phyloP scores from a whole-genome alignment of 2,329 filamentous ascomycete species.

The Claviceps africana region DNA sequence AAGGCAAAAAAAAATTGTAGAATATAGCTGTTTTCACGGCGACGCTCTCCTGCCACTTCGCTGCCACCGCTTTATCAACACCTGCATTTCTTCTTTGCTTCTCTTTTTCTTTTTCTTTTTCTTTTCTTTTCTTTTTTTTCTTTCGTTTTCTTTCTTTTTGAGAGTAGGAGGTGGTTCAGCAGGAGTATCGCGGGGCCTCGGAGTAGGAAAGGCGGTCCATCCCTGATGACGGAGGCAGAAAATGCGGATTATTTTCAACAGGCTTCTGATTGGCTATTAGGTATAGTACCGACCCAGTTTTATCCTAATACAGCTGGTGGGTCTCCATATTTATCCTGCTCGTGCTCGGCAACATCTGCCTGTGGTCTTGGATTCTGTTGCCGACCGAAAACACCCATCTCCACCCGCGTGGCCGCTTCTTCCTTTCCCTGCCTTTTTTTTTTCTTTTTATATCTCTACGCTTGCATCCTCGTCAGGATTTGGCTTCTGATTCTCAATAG shows the following conservation, averaged over 20 bases:
- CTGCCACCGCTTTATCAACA: too few species aligned
- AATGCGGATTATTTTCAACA: slow-evolving; percentile 13
- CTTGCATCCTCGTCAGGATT: slow-evolving; percentile 4
- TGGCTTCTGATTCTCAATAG: slow-evolving; percentile 5
- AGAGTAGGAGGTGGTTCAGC: too few species aligned
- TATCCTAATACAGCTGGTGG: background rate
- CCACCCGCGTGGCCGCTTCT: slow-evolving; percentile 8
- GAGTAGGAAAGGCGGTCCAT: slow-evolving; percentile 7
- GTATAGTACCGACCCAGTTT: background rate
- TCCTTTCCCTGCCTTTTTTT: slow-evolving; percentile 7
- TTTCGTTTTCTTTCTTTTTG: background rate
- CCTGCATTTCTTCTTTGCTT: too few species aligned
- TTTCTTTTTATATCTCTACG: slow-evolving; percentile 10
- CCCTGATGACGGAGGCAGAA: background rate
- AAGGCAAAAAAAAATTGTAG: too few species aligned
- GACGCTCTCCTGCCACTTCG: too few species aligned
- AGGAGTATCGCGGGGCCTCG: background rate
- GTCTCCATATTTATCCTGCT: slow-evolving; percentile 1
- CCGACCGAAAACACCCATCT: slow-evolving; percentile 15
- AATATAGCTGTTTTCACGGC: too few species aligned
- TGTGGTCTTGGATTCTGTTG: slow-evolving; percentile 5
- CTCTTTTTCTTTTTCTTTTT: background rate
- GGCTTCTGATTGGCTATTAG: slow-evolving; percentile 14
- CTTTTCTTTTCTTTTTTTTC: background rate
- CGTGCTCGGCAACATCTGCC: slow-evolving; percentile 10